Percentiles rank a stretch among this genome's conserved stretches.
Evolutionary conservation across 768 basidiomycete genomes (phyloP).

Genomic region (Phallus indusiatus): DNA sequence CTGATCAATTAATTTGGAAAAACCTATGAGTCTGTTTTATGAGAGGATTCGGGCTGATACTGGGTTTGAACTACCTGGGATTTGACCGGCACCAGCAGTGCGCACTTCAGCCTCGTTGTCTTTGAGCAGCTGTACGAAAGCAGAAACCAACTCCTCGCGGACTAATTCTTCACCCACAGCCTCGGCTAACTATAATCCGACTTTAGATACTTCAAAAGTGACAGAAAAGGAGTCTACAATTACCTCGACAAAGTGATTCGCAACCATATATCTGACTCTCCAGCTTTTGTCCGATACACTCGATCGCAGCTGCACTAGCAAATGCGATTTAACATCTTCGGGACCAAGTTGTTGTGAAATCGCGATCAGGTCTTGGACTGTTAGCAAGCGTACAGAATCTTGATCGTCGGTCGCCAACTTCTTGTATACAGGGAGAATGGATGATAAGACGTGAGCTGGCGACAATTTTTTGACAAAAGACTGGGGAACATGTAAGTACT

Average conservation of each 20-base stretch:
- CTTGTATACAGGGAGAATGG: constrained; percentile 87
- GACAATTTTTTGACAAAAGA: constrained; percentile 71
- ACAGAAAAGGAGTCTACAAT: constrained; percentile 12
- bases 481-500: constrained; percentile 31
- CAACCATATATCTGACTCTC: constrained; percentile 98
- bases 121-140: constrained; percentile 89
- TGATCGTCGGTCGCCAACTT: constrained; percentile 94
- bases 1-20: constrained; percentile 86
- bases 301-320: constrained; percentile 79
- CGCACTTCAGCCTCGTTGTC: constrained; percentile 99
- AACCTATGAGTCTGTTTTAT: constrained; percentile 45
- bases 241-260: constrained; percentile 93
- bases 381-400: constrained; percentile 92
- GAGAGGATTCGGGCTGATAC: constrained; percentile 1
- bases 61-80: constrained; percentile 60
- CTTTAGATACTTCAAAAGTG: not conserved
- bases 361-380: constrained; percentile 91
- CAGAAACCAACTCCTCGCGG: constrained; percentile 85
- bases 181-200: constrained; percentile 64
- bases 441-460: constrained; percentile 71
- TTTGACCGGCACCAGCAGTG: constrained; percentile 91
- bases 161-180: constrained; percentile 85
- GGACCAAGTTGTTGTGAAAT: constrained; percentile 80
- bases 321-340: constrained; percentile 83
- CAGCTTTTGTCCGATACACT: constrained; percentile 94